Percentiles rank a stretch among this genome's conserved stretches.
Conservation (phyloP, 2,329 filamentous ascomycete genomes). For the Pseudocercospora macadamiae region DNA sequence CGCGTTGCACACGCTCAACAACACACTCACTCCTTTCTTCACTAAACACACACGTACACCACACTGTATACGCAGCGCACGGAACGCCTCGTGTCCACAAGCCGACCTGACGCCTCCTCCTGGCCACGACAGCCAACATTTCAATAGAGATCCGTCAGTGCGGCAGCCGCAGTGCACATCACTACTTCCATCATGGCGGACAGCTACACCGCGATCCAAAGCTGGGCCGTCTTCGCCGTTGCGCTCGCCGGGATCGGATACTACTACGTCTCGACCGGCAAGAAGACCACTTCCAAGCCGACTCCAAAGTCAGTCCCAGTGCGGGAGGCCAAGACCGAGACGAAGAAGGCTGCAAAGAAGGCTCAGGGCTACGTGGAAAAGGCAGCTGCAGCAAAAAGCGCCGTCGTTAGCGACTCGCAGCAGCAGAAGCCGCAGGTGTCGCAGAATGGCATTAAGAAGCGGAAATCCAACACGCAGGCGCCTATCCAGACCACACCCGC, state of each 20-base stretch:
- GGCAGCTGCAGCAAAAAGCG: constrained; percentile 2
- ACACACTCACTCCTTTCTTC: not conserved
- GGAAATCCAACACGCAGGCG: constrained; percentile 35
- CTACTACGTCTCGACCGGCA: constrained; percentile 20
- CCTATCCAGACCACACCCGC: constrained; percentile 21
- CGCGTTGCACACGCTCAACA: not conserved
- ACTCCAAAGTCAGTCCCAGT: constrained; percentile 6
- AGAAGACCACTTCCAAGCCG: constrained; percentile 17
- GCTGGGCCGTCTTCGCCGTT: constrained; percentile 7
- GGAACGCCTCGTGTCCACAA: not conserved
- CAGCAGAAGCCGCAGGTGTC: not conserved
- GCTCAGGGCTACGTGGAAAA: constrained; percentile 14
- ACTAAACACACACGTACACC: not conserved
- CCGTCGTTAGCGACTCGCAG: not conserved
- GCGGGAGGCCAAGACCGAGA: not conserved
- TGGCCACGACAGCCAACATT: not conserved
- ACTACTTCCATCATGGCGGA: not conserved
- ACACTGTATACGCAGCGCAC: not conserved
- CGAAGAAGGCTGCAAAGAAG: constrained; percentile 17
- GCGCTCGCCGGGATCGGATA: constrained; percentile 8
- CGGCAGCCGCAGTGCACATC: not conserved
- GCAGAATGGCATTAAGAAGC: constrained; percentile 36
- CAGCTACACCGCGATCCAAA: constrained; percentile 12
- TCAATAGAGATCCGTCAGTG: not conserved
- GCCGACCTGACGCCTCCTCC: not conserved